These are phyloP conservation scores for Kluyveromyces siamensis DNA, from an alignment of 805 yeast species.

Conservation along the genomic window DNA sequence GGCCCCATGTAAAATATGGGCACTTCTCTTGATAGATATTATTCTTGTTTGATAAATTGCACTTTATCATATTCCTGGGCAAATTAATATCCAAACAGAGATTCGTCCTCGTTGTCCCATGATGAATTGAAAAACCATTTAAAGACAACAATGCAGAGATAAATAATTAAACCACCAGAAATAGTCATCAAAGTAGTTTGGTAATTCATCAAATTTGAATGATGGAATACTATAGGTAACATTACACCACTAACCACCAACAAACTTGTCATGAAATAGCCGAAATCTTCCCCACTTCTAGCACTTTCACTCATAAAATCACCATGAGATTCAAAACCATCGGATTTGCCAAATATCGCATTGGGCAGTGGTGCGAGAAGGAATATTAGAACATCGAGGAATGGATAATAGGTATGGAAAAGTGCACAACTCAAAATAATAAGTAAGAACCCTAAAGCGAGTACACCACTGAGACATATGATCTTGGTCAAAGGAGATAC, in stretches of 20 bases:
- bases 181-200: constrained; percentile 71
- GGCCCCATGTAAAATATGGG: too few species aligned
- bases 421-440: constrained; percentile 84
- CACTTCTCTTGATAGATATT: too few species aligned
- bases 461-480: constrained; percentile 34
- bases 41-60: too few species aligned
- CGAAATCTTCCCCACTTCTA: constrained; percentile 54
- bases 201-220: constrained; percentile 59
- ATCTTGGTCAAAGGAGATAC: constrained; percentile 29
- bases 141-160: constrained; percentile 74
- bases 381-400: constrained; percentile 61
- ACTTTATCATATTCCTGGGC: too few species aligned
- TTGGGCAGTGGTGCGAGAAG: constrained; percentile 67
- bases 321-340: constrained; percentile 31
- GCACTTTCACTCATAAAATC: constrained; percentile 56
- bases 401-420: constrained; percentile 86
- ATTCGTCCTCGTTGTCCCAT: constrained; percentile 34
- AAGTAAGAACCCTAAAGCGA: constrained; percentile 84
- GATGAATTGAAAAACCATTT: constrained; percentile 54
- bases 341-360: constrained; percentile 41
- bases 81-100: constrained; percentile 25
- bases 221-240: constrained; percentile 69
- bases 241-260: constrained; percentile 67
- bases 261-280: constrained; percentile 70
- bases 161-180: constrained; percentile 76